Evolutionary conservation across 2,329 filamentous ascomycete genomes (phyloP).

Genomic region (Albifimbria verrucaria): DNA sequence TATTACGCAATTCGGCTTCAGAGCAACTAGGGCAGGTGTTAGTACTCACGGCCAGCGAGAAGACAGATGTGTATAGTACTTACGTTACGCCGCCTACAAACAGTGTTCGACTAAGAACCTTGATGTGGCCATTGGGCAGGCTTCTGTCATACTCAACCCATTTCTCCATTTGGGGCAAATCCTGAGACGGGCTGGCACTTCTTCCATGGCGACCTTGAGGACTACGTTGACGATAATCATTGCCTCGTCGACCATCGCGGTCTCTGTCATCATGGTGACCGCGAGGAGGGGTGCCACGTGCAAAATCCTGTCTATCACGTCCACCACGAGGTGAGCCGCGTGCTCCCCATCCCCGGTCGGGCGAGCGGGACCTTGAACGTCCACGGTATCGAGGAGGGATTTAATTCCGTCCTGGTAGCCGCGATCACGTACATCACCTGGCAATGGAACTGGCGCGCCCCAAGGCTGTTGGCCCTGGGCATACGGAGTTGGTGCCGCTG

Average conservation of each 20-base stretch:
- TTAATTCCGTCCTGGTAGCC: constrained; percentile 55
- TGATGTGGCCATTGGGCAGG: constrained; percentile 75
- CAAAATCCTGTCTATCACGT: constrained; percentile 69
- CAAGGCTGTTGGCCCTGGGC: constrained; percentile 27
- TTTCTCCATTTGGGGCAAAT: constrained; percentile 47
- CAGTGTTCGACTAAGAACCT: constrained; percentile 89
- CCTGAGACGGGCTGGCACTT: constrained; percentile 54
- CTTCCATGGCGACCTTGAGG: constrained; percentile 67
- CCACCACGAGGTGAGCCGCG: constrained; percentile 62
- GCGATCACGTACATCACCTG: constrained; percentile 53
- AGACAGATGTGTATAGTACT: constrained; percentile 34
- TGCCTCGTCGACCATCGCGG: constrained; percentile 49
- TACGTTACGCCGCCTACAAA: constrained; percentile 95
- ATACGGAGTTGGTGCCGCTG: constrained; percentile 42
- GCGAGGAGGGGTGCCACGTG: constrained; percentile 63
- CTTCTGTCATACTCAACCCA: constrained; percentile 76
- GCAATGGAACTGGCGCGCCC: constrained; percentile 22
- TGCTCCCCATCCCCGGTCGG: constrained; percentile 68
- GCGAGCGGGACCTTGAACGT: constrained; percentile 76
- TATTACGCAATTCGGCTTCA: constrained; percentile 74
- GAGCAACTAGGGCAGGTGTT: constrained; percentile 51
- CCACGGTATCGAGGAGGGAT: constrained; percentile 59
- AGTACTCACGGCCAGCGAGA: constrained; percentile 20
- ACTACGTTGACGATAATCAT: constrained; percentile 85
- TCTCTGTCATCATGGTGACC: constrained; percentile 55